Conservation (phyloP, 495 filamentous ascomycete species). For the Xylaria sp. region DNA sequence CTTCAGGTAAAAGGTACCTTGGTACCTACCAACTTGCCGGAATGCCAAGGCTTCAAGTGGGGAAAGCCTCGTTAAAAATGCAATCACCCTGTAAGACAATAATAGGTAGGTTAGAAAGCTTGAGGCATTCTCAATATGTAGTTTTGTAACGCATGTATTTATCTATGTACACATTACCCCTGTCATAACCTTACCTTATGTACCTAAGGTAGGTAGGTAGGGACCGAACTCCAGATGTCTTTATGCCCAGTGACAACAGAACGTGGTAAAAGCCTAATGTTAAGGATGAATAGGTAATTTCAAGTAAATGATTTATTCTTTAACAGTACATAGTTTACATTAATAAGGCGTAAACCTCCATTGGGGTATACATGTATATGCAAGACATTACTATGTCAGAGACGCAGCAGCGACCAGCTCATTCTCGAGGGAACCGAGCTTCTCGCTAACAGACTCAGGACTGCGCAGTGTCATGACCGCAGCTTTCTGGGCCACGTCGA, state of each 20-base stretch:
- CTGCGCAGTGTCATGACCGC: conserved; percentile 78
- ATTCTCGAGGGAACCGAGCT: conserved; percentile 45
- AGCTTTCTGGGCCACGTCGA: conserved; percentile 73
- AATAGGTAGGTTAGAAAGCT: background rate
- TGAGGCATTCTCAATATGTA: background rate
- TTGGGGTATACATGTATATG: background rate
- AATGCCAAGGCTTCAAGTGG: too few relatives aligned
- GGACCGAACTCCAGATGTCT: too few relatives aligned
- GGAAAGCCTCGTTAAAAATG: background rate
- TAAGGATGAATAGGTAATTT: too few relatives aligned
- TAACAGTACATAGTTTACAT: background rate
- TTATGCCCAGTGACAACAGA: too few relatives aligned
- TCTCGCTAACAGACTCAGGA: conserved; percentile 69
- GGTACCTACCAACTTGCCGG: too few relatives aligned
- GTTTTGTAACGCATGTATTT: background rate
- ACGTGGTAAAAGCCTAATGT: background rate
- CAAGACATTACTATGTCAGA: background rate
- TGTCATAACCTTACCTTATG: too few relatives aligned
- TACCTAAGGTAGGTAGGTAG: too few relatives aligned
- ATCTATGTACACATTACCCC: too few relatives aligned
- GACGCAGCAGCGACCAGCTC: conserved; percentile 43
- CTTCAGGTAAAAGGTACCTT: background rate
- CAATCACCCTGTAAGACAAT: background rate
- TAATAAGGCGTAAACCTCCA: background rate
- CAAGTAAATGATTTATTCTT: background rate